Conservation (phyloP, 2,329 filamentous ascomycete species). For the Dactylellina parvicollis region DNA sequence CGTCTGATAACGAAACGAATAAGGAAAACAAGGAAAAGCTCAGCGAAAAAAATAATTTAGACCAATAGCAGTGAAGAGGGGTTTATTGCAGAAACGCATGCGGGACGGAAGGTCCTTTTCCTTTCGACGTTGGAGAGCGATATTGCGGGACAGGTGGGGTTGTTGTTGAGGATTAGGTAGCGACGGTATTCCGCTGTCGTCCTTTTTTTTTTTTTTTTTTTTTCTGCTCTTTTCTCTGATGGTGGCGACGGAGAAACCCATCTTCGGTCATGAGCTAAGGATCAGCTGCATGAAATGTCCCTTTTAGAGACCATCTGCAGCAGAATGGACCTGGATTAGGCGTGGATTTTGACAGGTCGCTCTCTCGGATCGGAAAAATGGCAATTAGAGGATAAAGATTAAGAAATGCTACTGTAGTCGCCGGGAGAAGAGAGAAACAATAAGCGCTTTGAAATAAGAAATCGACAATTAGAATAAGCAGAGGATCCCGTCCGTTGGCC, state of each 20-base stretch:
- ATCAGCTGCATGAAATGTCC: conserved; percentile 40
- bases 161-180: conserved; percentile 22
- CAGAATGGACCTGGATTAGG: conserved; percentile 31
- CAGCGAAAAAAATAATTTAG: conserved; percentile 20
- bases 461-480: conserved; percentile 29
- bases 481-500: conserved; percentile 25
- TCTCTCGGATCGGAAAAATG: conserved; percentile 47
- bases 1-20: conserved; percentile 41
- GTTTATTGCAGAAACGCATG: conserved; percentile 27
- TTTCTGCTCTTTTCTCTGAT: conserved; percentile 9
- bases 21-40: conserved; percentile 21
- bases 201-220: conserved; percentile 4
- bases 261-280: conserved; percentile 18
- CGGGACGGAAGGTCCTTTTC: conserved; percentile 27
- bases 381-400: conserved; percentile 49
- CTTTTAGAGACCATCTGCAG: conserved; percentile 11
- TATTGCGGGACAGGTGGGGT: conserved; percentile 53
- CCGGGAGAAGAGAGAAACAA: conserved; percentile 32
- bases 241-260: conserved; percentile 35
- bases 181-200: conserved; percentile 3
- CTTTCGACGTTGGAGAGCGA: conserved; percentile 29
- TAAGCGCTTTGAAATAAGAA: conserved; percentile 18
- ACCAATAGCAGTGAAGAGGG: conserved; percentile 38
- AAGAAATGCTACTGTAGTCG: conserved; percentile 26
- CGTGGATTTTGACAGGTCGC: conserved; percentile 37